phyloP scores from a whole-genome alignment of 1,284 basidiomycete genomes.

The Lignosus rhinocerotis region DNA sequence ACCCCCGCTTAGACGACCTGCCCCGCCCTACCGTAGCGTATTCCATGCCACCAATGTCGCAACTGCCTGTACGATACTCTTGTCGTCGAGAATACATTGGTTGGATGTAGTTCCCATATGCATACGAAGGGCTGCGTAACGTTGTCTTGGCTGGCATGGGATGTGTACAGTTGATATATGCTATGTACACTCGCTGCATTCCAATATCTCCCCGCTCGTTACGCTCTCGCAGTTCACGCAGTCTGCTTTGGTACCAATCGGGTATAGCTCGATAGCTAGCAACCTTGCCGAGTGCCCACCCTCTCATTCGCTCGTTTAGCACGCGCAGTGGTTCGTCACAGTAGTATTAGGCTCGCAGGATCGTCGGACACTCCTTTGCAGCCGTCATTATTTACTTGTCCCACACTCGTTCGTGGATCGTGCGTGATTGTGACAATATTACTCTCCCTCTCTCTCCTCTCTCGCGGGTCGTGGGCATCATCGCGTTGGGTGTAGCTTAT shows the following conservation, averaged over 20 bases:
- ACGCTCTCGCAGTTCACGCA: slow-evolving; percentile 1
- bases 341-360: slow-evolving; percentile 10
- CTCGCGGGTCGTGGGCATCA: neutral
- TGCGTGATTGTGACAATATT: neutral
- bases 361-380: slow-evolving; percentile 11
- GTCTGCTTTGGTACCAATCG: neutral
- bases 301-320: slow-evolving; percentile 14
- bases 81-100: slow-evolving; percentile 30
- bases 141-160: slow-evolving; percentile 20
- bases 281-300: slow-evolving; percentile 1
- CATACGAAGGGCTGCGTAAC: neutral
- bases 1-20: slow-evolving; percentile 25
- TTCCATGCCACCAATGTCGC: slow-evolving; percentile 25
- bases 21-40: slow-evolving; percentile 28
- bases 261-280: slow-evolving; percentile 9
- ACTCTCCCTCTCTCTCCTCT: neutral
- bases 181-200: neutral
- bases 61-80: slow-evolving; percentile 27
- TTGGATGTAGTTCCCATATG: slow-evolving; percentile 26
- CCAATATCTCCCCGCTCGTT: slow-evolving; percentile 3
- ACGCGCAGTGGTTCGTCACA: neutral
- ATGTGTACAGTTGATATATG: slow-evolving; percentile 3
- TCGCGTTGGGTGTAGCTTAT: slow-evolving; percentile 10
- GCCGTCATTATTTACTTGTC: slow-evolving; percentile 11
- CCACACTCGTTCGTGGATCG: neutral